Percentiles rank a stretch among this genome's conserved stretches.
phyloP scores from a whole-genome alignment of 208 protist genomes.

The Leishmania amazonensis region DNA sequence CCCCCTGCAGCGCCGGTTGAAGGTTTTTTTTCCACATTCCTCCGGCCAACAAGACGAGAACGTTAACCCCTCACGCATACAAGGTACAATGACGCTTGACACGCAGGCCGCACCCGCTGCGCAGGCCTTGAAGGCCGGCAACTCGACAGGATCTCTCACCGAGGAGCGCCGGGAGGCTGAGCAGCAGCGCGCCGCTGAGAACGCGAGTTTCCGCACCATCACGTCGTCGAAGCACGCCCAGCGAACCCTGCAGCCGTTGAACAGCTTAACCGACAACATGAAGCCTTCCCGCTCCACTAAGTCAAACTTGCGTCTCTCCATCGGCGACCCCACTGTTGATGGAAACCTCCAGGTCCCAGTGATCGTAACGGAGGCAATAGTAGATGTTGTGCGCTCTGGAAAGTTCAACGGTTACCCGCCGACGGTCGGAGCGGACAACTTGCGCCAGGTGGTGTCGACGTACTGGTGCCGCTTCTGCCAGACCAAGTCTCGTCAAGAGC shows the following conservation, averaged over 20 bases:
- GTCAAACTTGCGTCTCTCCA: conserved; percentile 50
- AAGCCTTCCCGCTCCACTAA: conserved; percentile 61
- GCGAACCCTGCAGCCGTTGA: conserved; percentile 80
- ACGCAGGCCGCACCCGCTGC: conserved; percentile 11
- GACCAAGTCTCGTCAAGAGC: conserved; percentile 33
- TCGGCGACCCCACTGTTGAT: conserved; percentile 75
- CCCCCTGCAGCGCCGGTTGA: not conserved
- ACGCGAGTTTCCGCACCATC: conserved; percentile 31
- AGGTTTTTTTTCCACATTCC: not conserved
- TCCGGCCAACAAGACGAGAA: not conserved
- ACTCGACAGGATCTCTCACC: conserved; percentile 5
- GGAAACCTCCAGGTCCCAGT: conserved; percentile 69
- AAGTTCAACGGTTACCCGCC: conserved; percentile 83
- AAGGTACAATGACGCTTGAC: conserved; percentile 21
- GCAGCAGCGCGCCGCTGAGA: conserved; percentile 25
- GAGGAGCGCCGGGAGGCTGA: conserved; percentile 18
- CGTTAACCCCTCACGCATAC: not conserved
- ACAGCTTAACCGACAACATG: conserved; percentile 84
- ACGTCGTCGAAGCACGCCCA: conserved; percentile 41
- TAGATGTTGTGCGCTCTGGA: conserved; percentile 46
- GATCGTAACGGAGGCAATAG: conserved; percentile 51
- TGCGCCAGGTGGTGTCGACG: conserved; percentile 58
- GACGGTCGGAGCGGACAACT: conserved; percentile 49
- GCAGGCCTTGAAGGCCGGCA: conserved; percentile 2
- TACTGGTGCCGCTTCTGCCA: conserved; percentile 51